Conservation (phyloP, 2,329 filamentous ascomycete species). For the Lecanicillium sp. region DNA sequence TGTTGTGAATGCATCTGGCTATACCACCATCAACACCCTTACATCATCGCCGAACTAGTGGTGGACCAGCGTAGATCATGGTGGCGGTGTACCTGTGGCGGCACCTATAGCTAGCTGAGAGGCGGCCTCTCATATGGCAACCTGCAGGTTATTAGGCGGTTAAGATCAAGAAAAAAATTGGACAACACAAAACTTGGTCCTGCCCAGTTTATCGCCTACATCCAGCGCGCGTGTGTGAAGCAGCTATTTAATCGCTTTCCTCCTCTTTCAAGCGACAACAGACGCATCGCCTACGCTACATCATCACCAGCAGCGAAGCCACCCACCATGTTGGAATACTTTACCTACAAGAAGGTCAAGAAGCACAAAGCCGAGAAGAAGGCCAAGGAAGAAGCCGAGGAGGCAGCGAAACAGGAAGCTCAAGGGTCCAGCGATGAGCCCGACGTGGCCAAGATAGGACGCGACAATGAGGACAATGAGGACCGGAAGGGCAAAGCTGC, state of each 20-base stretch:
- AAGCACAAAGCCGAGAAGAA: conserved; percentile 46
- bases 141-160: neutral
- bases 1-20: neutral
- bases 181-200: neutral
- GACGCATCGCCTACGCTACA: too few species aligned
- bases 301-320: neutral
- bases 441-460: conserved; percentile 4
- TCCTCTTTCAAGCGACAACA: too few species aligned
- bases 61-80: too few species aligned
- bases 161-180: neutral
- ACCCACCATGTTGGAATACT: conserved; percentile 52
- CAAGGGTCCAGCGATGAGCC: conserved; percentile 18
- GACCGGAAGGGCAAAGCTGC: conserved; percentile 6
- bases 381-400: conserved; percentile 18
- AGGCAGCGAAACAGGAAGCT: conserved; percentile 15
- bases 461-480: conserved; percentile 39
- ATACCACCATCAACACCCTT: neutral
- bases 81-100: neutral
- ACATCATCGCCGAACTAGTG: too few species aligned
- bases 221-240: too few species aligned
- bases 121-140: neutral
- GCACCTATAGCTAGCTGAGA: too few species aligned
- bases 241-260: neutral
- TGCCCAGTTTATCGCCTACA: neutral
- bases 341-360: conserved; percentile 54